These are phyloP conservation scores for Phaseolus coccineus DNA, from an alignment of 331 rosid genomes.

Conservation along the genomic window DNA sequence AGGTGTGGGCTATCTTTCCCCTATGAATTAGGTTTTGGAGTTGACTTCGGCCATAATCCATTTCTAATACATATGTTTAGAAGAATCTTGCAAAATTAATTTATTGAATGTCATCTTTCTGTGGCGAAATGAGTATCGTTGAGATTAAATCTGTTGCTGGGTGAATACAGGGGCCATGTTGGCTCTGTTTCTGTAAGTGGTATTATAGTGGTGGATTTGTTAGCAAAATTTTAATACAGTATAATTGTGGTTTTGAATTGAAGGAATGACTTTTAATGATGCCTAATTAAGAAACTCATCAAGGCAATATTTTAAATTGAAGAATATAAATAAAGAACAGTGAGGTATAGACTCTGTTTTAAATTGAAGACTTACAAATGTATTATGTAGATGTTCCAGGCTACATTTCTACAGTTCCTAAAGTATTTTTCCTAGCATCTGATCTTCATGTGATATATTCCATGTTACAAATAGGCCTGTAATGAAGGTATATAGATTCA, in stretches of 20 bases:
- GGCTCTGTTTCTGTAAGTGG: conserved; percentile 5
- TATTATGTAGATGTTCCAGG: conserved; percentile 5
- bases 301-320: conserved; percentile 9
- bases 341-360: neutral
- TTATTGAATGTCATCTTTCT: conserved; percentile 4
- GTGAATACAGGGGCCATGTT: neutral
- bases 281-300: neutral
- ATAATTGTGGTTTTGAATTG: conserved; percentile 7
- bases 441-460: neutral
- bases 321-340: neutral
- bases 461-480: neutral
- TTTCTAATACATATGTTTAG: conserved; percentile 21
- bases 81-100: conserved; percentile 23
- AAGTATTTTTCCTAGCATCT: neutral
- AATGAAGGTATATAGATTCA: neutral
- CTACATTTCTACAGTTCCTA: neutral
- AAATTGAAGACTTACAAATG: conserved; percentile 6
- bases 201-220: conserved; percentile 2
- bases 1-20: neutral
- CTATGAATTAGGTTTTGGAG: conserved; percentile 4
- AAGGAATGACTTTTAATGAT: conserved; percentile 25
- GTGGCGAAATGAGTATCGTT: conserved; percentile 37
- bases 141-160: neutral
- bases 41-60: neutral
- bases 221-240: neutral